A percentile compares a stretch with the other conserved stretches of the same genome.
Evolutionary conservation across 306 rosid species (phyloP).

Genomic region (Spatholobus suberectus): DNA sequence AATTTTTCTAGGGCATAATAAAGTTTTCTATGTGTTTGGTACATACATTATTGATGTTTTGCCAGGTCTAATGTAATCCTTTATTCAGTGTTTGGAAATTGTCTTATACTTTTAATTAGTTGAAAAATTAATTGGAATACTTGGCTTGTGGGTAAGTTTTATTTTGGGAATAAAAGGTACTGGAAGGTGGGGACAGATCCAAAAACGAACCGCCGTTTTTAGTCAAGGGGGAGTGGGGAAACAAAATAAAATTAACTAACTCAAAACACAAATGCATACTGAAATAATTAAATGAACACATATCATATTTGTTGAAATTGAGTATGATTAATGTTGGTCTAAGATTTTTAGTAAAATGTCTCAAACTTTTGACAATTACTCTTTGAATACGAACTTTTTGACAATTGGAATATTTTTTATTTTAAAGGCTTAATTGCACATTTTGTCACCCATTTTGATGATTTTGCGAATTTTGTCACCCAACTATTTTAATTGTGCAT

Average conservation of each 20-base stretch:
- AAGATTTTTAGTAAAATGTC: not conserved
- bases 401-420: no score
- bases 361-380: not conserved
- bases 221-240: no score
- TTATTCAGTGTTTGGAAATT: not conserved
- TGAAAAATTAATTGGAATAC: not conserved
- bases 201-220: no score
- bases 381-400: no score
- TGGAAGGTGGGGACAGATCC: not conserved
- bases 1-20: not conserved
- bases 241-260: not conserved
- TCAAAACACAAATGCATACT: not conserved
- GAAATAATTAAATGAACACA: not conserved
- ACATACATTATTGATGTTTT: not conserved
- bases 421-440: no score
- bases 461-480: no score
- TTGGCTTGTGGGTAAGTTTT: not conserved
- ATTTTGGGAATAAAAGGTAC: not conserved
- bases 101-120: not conserved
- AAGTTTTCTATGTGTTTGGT: not conserved
- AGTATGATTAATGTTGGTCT: not conserved
- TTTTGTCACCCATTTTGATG: no score
- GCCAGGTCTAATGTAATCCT: not conserved
- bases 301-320: not conserved
- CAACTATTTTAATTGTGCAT: no score